A percentile compares a stretch with the other conserved stretches of the same genome.
These are phyloP conservation scores for Fusarium subtropicale DNA, from an alignment of 2,329 filamentous ascomycete species.

Conservation along the genomic window DNA sequence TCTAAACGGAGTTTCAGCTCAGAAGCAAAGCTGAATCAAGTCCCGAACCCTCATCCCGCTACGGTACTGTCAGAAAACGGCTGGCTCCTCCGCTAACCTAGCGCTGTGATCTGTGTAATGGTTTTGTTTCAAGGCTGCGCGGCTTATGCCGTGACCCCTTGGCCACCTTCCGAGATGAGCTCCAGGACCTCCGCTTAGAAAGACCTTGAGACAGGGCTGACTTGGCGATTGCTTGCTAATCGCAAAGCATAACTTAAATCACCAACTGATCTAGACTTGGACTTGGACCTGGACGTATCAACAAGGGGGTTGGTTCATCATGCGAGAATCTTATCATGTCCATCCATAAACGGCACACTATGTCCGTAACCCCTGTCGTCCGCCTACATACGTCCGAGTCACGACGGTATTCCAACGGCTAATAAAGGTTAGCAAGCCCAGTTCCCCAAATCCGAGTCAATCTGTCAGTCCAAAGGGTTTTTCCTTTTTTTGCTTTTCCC, in stretches of 20 bases:
- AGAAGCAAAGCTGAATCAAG: constrained; percentile 24
- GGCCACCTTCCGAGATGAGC: constrained; percentile 3
- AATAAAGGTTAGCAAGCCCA: constrained; percentile 22
- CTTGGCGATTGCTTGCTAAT: not conserved
- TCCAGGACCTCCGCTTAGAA: constrained; percentile 2
- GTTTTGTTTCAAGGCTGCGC: constrained; percentile 34
- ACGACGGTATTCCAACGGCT: constrained; percentile 3
- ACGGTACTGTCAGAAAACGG: constrained; percentile 23
- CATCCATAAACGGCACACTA: not conserved
- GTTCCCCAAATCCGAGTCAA: constrained; percentile 10
- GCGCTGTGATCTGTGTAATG: constrained; percentile 14
- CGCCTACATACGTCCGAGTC: not conserved
- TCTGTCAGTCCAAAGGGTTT: not conserved
- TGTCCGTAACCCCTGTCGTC: not conserved
- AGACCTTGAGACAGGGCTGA: not conserved
- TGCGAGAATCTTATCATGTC: constrained; percentile 16
- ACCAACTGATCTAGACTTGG: not conserved
- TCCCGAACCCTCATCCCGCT: constrained; percentile 8
- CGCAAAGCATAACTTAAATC: not conserved
- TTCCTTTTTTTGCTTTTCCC: not conserved
- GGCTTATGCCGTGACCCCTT: constrained; percentile 13
- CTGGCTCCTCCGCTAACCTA: constrained; percentile 20
- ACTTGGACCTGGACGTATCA: not conserved
- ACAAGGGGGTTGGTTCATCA: not conserved
- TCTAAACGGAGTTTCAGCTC: constrained; percentile 26